phyloP scores from a whole-genome alignment of 345 rosid species.

The Reutealis trisperma region DNA sequence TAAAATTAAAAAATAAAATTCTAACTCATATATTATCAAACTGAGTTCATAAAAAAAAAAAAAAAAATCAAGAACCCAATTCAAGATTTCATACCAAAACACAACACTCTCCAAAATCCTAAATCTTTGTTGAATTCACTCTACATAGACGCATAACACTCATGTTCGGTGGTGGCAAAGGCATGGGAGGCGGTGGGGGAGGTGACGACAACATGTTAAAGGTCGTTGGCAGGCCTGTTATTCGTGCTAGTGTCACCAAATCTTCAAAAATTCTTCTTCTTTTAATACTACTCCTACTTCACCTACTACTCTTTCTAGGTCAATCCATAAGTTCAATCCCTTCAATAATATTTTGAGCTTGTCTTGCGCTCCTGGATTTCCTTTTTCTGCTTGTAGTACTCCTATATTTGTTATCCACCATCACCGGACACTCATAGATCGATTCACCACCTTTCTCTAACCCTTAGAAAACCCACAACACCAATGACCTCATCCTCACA shows the following conservation, averaged over 20 bases:
- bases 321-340: constrained; percentile 22
- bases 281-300: constrained; percentile 36
- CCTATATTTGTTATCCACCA: constrained; percentile 39
- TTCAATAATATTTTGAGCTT: constrained; percentile 34
- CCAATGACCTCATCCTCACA: too few species aligned
- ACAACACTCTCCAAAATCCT: too few species aligned
- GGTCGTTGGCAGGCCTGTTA: constrained; percentile 51
- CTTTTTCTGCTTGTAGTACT: constrained; percentile 28
- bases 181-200: constrained; percentile 50
- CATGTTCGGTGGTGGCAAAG: constrained; percentile 65
- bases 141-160: background rate
- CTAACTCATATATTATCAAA: too few species aligned
- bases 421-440: too few species aligned
- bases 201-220: constrained; percentile 47
- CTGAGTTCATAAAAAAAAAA: too few species aligned
- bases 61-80: too few species aligned
- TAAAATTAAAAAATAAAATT: too few species aligned
- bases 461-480: too few species aligned
- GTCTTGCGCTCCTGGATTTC: constrained; percentile 35
- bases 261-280: constrained; percentile 46
- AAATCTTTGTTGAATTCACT: background rate
- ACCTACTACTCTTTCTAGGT: constrained; percentile 34
- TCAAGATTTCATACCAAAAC: too few species aligned
- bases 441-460: too few species aligned
- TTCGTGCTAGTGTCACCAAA: constrained; percentile 49